Evolutionary conservation across 2,329 filamentous ascomycete species (phyloP), one percentile per base, ranked within the genome.

Genomic region (Paraphoma chrysanthemicola): DNA sequence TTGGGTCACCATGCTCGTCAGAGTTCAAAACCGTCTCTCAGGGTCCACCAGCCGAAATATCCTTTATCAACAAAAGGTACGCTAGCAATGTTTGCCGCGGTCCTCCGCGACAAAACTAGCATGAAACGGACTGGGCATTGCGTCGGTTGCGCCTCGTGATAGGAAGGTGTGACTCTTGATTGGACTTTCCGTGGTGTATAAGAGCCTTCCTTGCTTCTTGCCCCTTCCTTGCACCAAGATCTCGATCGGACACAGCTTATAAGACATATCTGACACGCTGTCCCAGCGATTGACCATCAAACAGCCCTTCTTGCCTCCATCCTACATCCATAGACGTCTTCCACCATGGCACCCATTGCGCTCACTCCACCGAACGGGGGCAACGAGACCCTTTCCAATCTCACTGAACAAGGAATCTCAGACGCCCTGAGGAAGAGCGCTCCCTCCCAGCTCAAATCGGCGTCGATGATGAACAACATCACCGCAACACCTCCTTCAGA

Each of bases 341-440:
- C 29, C 31, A 62, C 33, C 47, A 74, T 76, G 73, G 51, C 72
- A 50, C 70, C 72, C 46, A 73, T 71, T 39, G 71, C 72, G 16
- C 48, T 74, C 43, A 73, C 73, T 48, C 73, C 73, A 47, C 68
- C 64, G 16, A 63, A 60, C 11, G 66, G 71, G 44, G 44, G n/a
- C 1, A 57, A 54, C 48, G 66, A 68, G 42, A 70, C 57, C 6
- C 55, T 69, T 42, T 68, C 72, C 31, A 57, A 67, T 17, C 72
- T 77, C 55, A 76, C 73, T 29, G 57, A 60, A 45, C 57, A 66
- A 30, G 74, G 74, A 48, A 75, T 77, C 46, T 60, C 71, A 44
- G 56, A 69, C 16, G 68, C 62, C 42, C 65, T 77, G 31, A 50
- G 62, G 18, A 72, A 71, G 49, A 67, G 68, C 16, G 72, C 74